These are phyloP conservation scores for Petunia hybrid DNA, from an alignment of 305 asterid genomes.

Conservation along the genomic window DNA sequence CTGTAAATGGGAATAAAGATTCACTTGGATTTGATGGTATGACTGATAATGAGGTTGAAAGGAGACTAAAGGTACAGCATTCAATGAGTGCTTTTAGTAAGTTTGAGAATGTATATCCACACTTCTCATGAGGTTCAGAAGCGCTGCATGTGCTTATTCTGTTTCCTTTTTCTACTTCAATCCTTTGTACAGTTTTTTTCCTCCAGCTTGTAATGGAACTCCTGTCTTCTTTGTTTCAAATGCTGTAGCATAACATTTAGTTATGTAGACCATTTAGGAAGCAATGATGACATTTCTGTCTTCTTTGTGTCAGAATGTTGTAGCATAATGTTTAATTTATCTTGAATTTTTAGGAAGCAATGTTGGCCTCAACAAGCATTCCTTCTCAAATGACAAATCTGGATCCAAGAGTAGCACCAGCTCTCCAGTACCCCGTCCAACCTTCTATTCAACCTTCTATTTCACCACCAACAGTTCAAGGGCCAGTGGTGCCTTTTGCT, in stretches of 20 bases:
- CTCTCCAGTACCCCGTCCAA: conserved; percentile 53
- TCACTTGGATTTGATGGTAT: conserved; percentile 81
- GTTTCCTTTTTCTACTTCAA: conserved; percentile 28
- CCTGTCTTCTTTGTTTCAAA: conserved; percentile 4
- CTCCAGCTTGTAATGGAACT: conserved; percentile 20
- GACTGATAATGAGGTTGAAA: conserved; percentile 88
- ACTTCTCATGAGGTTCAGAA: conserved; percentile 24
- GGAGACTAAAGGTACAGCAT: conserved; percentile 78
- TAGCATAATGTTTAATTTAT: conserved; percentile 33
- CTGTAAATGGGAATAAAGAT: conserved; percentile 75
- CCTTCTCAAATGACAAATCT: conserved; percentile 55
- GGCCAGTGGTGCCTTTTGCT: conserved; percentile 59
- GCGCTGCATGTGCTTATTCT: conserved; percentile 29
- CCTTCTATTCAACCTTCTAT: conserved; percentile 59
- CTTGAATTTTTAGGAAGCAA: conserved; percentile 67
- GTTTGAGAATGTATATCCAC: conserved; percentile 8
- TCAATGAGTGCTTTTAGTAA: conserved; percentile 32
- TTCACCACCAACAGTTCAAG: conserved; percentile 58
- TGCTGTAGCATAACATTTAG: conserved; percentile 36
- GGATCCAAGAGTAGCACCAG: conserved; percentile 64
- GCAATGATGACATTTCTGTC: conserved; percentile 35
- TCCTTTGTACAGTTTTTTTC: not conserved
- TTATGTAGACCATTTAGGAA: conserved; percentile 63
- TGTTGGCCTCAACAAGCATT: conserved; percentile 65
- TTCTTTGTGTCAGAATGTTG: conserved; percentile 29